phyloP scores from a whole-genome alignment of 73 alveolate genomes.

The Symbiodinium pilosum region DNA sequence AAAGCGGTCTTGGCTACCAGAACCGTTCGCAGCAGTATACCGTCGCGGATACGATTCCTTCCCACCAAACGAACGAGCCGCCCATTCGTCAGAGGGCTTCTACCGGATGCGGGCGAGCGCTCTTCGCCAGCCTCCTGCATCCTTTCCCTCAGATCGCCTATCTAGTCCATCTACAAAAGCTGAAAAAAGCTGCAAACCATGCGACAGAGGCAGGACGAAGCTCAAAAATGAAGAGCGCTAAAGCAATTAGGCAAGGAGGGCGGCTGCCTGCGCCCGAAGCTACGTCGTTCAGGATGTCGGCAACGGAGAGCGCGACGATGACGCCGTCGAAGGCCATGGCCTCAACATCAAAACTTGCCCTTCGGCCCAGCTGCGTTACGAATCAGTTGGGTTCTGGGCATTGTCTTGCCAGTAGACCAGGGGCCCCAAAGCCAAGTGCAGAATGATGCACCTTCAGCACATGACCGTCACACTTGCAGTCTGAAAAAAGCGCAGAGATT shows the following conservation, averaged over 20 bases:
- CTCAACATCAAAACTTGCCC: too few species aligned
- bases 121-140: too few species aligned
- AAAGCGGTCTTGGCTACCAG: neutral
- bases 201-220: too few species aligned
- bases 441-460: conserved; percentile 49
- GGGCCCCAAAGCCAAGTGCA: conserved; percentile 79
- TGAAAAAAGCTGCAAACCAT: too few species aligned
- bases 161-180: too few species aligned
- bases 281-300: conserved; percentile 42
- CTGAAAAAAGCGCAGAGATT: neutral
- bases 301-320: conserved; percentile 73
- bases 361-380: too few species aligned
- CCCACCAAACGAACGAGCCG: neutral
- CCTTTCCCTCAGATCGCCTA: too few species aligned
- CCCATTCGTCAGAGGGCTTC: neutral
- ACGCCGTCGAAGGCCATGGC: conserved; percentile 82
- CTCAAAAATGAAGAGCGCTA: too few species aligned
- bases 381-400: too few species aligned
- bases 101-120: too few species aligned
- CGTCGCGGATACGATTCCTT: neutral
- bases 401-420: conserved; percentile 69
- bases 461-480: neutral
- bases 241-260: too few species aligned
- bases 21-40: neutral
- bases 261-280: conserved; percentile 79